Evolutionary conservation across 345 rosid genomes (phyloP).

Genomic region (Geranium rotundifolium): DNA sequence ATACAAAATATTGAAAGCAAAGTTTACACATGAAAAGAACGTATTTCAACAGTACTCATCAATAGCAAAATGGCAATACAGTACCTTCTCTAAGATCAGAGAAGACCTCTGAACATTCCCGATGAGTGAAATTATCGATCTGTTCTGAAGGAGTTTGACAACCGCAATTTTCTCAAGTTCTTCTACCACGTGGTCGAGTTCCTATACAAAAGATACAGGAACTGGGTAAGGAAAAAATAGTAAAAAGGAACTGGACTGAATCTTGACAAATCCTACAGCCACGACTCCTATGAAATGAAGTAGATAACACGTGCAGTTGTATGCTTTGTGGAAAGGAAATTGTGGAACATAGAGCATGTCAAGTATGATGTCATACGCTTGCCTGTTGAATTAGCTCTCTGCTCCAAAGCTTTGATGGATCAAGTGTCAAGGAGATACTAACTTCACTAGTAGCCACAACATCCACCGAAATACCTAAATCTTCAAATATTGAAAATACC

Average conservation of each 20-base stretch:
- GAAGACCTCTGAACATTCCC: constrained; percentile 94
- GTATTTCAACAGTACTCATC: too few species aligned
- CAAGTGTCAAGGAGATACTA: constrained; percentile 90
- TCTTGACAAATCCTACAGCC: not conserved
- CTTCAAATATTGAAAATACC: constrained; percentile 95
- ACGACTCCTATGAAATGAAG: not conserved
- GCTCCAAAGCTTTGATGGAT: constrained; percentile 96
- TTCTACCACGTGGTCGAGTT: constrained; percentile 97
- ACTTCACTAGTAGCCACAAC: constrained; percentile 99
- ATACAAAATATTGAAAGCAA: not conserved
- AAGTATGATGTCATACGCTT: constrained; percentile 29
- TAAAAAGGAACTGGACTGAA: too few species aligned
- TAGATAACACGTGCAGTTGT: not conserved
- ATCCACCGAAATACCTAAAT: constrained; percentile 90
- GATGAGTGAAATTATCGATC: constrained; percentile 89
- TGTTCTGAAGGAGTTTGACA: constrained; percentile 69
- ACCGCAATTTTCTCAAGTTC: constrained; percentile 95
- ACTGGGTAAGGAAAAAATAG: not conserved
- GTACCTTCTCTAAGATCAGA: constrained; percentile 85
- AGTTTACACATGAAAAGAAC: too few species aligned
- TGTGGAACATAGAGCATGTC: not conserved
- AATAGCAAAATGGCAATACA: not conserved
- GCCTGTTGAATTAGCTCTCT: constrained; percentile 99
- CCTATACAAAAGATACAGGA: constrained; percentile 29
- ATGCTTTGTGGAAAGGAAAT: not conserved